These are phyloP conservation scores for Colletotrichum camelliae DNA, from an alignment of 2,329 filamentous ascomycete genomes.

Conservation along the genomic window DNA sequence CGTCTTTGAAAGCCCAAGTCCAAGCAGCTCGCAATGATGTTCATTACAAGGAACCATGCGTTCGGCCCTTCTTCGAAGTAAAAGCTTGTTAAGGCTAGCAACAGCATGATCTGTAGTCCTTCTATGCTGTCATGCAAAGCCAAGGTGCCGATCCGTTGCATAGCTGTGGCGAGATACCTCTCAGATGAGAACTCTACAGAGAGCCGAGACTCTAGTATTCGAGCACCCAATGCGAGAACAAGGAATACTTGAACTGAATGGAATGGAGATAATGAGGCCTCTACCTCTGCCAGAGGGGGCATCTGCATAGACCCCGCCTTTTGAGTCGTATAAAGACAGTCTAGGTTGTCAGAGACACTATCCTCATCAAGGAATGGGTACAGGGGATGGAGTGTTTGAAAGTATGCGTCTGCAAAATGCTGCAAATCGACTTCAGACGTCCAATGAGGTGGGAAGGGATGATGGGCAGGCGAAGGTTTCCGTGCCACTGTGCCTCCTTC, in stretches of 20 bases:
- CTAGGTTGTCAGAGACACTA: conserved; percentile 35
- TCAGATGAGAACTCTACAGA: conserved; percentile 50
- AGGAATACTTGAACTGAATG: conserved; percentile 54
- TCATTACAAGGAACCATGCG: conserved; percentile 60
- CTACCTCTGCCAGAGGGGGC: conserved; percentile 6
- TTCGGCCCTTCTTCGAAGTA: conserved; percentile 53
- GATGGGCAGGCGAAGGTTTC: conserved; percentile 21
- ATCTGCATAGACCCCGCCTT: neutral
- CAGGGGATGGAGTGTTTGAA: conserved; percentile 50
- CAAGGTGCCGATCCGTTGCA: conserved; percentile 48
- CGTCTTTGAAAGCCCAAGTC: conserved; percentile 55
- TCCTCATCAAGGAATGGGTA: conserved; percentile 55
- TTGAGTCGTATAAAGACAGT: conserved; percentile 35
- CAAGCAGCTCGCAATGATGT: conserved; percentile 54
- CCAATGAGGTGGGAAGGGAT: neutral
- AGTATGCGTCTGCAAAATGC: conserved; percentile 50
- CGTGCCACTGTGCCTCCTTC: neutral
- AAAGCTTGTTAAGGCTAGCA: conserved; percentile 54
- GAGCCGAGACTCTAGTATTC: conserved; percentile 46
- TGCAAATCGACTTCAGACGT: conserved; percentile 26
- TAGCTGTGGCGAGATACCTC: conserved; percentile 52
- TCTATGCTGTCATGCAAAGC: conserved; percentile 52
- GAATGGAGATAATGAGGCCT: conserved; percentile 28
- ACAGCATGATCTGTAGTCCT: conserved; percentile 52
- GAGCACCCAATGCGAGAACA: conserved; percentile 55